phyloP scores from a whole-genome alignment of 352 stramenopile species.

The Phytophthora hibernalis region DNA sequence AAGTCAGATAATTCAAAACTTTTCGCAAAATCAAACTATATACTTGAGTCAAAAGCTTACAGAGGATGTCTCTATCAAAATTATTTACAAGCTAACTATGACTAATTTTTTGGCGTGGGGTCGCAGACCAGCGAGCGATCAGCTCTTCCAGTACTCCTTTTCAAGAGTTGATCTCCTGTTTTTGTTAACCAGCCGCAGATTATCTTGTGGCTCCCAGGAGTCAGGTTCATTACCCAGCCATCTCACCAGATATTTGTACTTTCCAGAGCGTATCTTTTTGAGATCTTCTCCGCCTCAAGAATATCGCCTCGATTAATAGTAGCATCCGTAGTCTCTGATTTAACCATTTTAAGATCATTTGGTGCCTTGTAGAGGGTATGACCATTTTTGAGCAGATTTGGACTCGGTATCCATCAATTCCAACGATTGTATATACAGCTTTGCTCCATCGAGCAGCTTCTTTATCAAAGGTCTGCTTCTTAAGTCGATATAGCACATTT shows the following conservation, averaged over 20 bases:
- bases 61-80: background rate
- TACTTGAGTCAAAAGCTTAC: background rate
- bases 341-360: too few species aligned
- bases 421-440: background rate
- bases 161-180: background rate
- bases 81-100: background rate
- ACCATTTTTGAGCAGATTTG: too few species aligned
- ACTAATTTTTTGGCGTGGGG: background rate
- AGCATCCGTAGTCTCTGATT: too few species aligned
- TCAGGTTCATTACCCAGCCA: slow-evolving; percentile 5
- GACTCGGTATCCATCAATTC: too few species aligned
- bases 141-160: background rate
- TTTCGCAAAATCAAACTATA: background rate
- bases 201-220: slow-evolving; percentile 11
- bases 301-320: background rate
- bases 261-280: too few species aligned
- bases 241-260: too few species aligned
- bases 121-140: too few species aligned
- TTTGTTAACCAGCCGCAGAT: slow-evolving; percentile 10
- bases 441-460: too few species aligned
- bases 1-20: background rate
- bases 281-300: background rate
- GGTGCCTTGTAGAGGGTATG: too few species aligned
- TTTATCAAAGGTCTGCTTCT: background rate
- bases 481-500: background rate